These are phyloP conservation scores for Phytophthora sansomeana DNA, from an alignment of 352 stramenopile genomes.

Conservation along the genomic window DNA sequence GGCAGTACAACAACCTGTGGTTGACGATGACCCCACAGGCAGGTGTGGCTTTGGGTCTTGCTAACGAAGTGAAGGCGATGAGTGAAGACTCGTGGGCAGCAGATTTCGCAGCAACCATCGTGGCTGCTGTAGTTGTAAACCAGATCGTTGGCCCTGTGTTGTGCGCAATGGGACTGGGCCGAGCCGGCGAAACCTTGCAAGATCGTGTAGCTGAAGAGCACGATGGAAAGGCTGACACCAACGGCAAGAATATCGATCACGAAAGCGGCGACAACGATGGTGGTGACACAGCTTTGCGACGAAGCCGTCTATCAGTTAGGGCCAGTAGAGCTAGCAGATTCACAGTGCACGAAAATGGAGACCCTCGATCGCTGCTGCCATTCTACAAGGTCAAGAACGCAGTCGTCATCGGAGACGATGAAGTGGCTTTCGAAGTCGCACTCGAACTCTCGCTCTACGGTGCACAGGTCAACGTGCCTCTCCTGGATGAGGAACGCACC, in stretches of 20 bases:
- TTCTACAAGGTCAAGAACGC: too few relatives aligned
- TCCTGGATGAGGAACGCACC: too few relatives aligned
- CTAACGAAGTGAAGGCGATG: too few relatives aligned
- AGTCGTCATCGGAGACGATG: too few relatives aligned
- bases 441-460: too few relatives aligned
- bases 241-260: neutral
- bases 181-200: conserved; percentile 54
- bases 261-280: neutral
- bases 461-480: too few relatives aligned
- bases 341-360: too few relatives aligned
- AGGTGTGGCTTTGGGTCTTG: too few relatives aligned
- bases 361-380: too few relatives aligned
- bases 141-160: conserved; percentile 74
- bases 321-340: too few relatives aligned
- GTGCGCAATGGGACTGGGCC: conserved; percentile 61
- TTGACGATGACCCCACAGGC: conserved; percentile 78
- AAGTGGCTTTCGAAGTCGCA: too few relatives aligned
- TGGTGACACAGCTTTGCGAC: neutral
- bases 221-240: neutral
- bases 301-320: neutral
- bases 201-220: conserved; percentile 18
- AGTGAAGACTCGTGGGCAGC: conserved; percentile 65
- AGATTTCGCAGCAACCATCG: conserved; percentile 71
- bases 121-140: conserved; percentile 74
- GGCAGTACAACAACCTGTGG: conserved; percentile 81